Base-by-base conservation (phyloP, 2,329 filamentous ascomycete genomes). In the Alternaria sp. region DNA sequence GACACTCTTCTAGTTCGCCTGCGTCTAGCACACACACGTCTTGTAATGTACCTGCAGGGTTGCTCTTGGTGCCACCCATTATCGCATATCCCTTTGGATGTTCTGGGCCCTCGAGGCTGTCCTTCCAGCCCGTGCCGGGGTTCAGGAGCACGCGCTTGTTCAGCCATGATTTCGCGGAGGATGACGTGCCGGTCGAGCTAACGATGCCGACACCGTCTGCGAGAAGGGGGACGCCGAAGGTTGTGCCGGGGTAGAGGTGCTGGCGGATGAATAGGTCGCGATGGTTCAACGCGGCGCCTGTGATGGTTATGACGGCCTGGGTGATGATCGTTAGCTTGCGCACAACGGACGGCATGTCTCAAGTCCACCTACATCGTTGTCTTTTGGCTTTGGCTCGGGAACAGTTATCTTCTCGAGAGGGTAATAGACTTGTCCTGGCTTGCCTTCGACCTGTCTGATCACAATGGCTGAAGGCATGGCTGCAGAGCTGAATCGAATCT, bases 191-290 rank as follows among this genome's bases (percentile, higher is more conserved):
- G 3, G 88, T 81, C 5, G 84, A 81, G 30, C 89, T 85, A 4
- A 98, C 92, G 59, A 86, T 82, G 56, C 94, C 94, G 69, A 86
- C 89, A 66, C 92, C 94, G 76, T 98, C 94, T 62, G 93, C 89
- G 27, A 97, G 86, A 43, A 98, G 82, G 1, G 94, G 92, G 6
- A 89, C 84, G 61, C 87, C 85, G 78, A 97, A 97, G 12, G 91
- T 90, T 54, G 93, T 90, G 69, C 87, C 90, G 0, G 94, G 94
- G 83, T 98, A 98, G 41, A 97, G 88, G 74, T 94, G 90, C 79
- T 95, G 93, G 56, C 94, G 92, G 80, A 97, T 91, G 82, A 97
- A 98, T 69, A 97, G 88, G 79, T 98, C 95, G 71, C 94, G 91
- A 82, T 98, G 95, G 83, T 98, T 98, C 52, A 98, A 88, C 14